Evolutionary conservation across 495 filamentous ascomycete species (phyloP).

Genomic region (Penicillium bovifimosum): DNA sequence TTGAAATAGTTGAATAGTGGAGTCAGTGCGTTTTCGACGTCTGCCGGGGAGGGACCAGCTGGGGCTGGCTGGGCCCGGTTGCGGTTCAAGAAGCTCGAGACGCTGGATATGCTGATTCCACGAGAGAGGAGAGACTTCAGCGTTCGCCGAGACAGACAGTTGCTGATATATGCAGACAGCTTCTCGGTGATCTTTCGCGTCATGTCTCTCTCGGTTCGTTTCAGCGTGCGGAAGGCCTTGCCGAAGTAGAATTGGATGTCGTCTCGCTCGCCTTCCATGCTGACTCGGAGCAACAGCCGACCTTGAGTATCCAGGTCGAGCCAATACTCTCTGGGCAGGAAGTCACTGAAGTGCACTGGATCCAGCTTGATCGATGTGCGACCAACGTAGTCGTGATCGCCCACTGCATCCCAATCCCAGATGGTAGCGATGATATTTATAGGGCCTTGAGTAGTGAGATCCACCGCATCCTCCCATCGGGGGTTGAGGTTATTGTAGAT

Average conservation of each 20-base stretch:
- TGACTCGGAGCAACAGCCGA: conserved; percentile 78
- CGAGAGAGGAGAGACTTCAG: conserved; percentile 66
- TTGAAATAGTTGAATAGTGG: conserved; percentile 97
- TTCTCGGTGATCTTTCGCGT: conserved; percentile 97
- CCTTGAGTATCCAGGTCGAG: conserved; percentile 96
- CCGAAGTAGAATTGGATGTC: conserved; percentile 99
- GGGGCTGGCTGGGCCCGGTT: conserved; percentile 51
- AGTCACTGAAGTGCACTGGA: conserved; percentile 91
- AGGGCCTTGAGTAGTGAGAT: conserved; percentile 88
- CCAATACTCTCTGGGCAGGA: conserved; percentile 93
- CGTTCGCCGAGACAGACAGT: conserved; percentile 77
- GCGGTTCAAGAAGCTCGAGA: conserved; percentile 73
- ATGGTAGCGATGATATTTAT: conserved; percentile 94
- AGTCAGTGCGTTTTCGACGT: conserved; percentile 75
- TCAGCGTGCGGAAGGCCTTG: conserved; percentile 90
- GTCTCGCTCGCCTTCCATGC: conserved; percentile 97
- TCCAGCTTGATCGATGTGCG: conserved; percentile 93
- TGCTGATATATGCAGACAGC: conserved; percentile 92
- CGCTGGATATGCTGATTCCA: conserved; percentile 66
- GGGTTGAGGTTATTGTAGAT: conserved; percentile 90
- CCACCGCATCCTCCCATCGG: conserved; percentile 94
- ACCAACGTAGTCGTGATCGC: conserved; percentile 96
- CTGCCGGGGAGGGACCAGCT: conserved; percentile 57
- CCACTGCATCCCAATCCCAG: conserved; percentile 97
- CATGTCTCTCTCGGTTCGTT: conserved; percentile 96